phyloP scores from a whole-genome alignment of 208 protist species.

The Cochliopodium minus region DNA sequence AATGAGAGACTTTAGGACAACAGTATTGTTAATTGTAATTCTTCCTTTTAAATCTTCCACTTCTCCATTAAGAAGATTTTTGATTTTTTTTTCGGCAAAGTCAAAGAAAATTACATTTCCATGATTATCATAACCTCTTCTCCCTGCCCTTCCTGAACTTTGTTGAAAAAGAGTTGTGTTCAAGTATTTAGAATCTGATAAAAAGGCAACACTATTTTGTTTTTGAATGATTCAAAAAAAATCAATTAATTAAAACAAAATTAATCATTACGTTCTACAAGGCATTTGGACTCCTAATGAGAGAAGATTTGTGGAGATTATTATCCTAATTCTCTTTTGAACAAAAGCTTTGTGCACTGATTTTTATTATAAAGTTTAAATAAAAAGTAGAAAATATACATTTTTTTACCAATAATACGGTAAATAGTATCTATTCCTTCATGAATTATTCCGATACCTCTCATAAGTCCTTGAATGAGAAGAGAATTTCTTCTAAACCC shows the following conservation, averaged over 20 bases:
- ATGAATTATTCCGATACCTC: background rate
- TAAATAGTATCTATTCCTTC: background rate
- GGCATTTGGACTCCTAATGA: background rate
- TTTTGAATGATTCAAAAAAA: too few species aligned
- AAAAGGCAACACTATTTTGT: background rate
- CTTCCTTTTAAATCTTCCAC: too few species aligned
- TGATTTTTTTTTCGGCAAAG: background rate
- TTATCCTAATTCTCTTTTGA: background rate
- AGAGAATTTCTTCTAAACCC: background rate
- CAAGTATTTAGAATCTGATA: background rate
- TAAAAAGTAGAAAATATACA: too few species aligned
- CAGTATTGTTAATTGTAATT: too few species aligned
- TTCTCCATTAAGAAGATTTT: too few species aligned
- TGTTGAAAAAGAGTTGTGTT: background rate
- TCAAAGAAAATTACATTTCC: background rate
- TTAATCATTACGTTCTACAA: too few species aligned
- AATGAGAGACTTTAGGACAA: too few species aligned
- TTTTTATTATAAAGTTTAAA: too few species aligned
- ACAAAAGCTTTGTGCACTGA: too few species aligned
- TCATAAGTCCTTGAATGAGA: background rate
- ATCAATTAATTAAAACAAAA: too few species aligned
- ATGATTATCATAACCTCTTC: conserved; percentile 7
- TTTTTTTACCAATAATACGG: background rate
- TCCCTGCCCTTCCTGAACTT: background rate
- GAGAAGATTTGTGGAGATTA: background rate